These are phyloP conservation scores for Pythium oligandrum DNA, from an alignment of 352 stramenopile species.

Conservation along the genomic window DNA sequence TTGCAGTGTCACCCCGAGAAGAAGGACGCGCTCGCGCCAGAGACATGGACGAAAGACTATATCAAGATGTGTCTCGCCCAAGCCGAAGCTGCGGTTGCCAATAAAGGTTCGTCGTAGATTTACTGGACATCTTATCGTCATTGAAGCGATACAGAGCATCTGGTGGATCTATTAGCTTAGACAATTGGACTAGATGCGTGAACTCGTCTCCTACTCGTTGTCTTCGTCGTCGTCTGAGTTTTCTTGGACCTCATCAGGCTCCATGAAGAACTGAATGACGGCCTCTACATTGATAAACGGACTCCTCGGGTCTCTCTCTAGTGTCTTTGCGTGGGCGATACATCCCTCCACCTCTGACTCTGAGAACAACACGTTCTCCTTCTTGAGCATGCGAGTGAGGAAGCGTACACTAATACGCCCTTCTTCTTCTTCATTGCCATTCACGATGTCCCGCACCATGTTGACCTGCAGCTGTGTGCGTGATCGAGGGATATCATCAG, in stretches of 20 bases:
- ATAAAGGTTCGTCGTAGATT: too few species aligned
- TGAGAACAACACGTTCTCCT: slow-evolving; percentile 48
- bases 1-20: slow-evolving; percentile 51
- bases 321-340: slow-evolving; percentile 29
- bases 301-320: slow-evolving; percentile 21
- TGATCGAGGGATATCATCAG: slow-evolving; percentile 46
- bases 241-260: too few species aligned
- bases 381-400: slow-evolving; percentile 49
- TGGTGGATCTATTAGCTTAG: too few species aligned
- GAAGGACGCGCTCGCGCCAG: slow-evolving; percentile 28
- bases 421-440: slow-evolving; percentile 58
- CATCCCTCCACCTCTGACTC: slow-evolving; percentile 40
- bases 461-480: slow-evolving; percentile 47
- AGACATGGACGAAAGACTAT: slow-evolving; percentile 30
- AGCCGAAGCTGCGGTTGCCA: slow-evolving; percentile 4
- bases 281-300: slow-evolving; percentile 39
- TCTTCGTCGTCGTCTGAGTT: slow-evolving; percentile 1
- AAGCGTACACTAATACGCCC: slow-evolving; percentile 46
- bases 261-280: slow-evolving; percentile 32
- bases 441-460: slow-evolving; percentile 45
- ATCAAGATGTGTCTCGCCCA: slow-evolving; percentile 29
- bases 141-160: too few species aligned
- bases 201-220: background rate
- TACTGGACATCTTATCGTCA: too few species aligned
- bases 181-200: too few species aligned